Evolutionary conservation across 2,329 filamentous ascomycete species (phyloP).

Genomic region (Hypoxylon sp.): DNA sequence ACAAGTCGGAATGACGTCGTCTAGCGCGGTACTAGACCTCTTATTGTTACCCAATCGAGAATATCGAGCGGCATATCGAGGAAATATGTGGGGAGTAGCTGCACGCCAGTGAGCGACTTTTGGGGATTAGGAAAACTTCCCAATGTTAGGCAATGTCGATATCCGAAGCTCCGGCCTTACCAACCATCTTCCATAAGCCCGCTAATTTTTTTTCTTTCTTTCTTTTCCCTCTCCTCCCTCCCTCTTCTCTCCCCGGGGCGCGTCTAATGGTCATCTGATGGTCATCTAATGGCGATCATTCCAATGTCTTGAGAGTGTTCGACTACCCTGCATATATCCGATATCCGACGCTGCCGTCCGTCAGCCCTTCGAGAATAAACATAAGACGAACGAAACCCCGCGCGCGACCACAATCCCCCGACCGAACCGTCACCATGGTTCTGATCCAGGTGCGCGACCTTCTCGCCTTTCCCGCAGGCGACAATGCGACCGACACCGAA

Average conservation of each 20-base stretch:
- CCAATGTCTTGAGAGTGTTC: constrained; percentile 2
- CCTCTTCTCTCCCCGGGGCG: not conserved
- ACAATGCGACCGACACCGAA: constrained; percentile 67
- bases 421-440: constrained; percentile 45
- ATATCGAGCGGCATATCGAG: constrained; percentile 20
- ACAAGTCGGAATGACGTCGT: constrained; percentile 35
- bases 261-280: not conserved
- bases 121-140: constrained; percentile 16
- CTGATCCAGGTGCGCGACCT: constrained; percentile 60
- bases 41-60: constrained; percentile 18
- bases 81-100: constrained; percentile 26
- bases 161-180: constrained; percentile 40
- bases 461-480: constrained; percentile 62
- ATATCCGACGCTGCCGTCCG: constrained; percentile 11
- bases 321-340: not conserved
- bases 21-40: constrained; percentile 7
- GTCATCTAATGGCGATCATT: not conserved
- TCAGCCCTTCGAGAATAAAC: constrained; percentile 16
- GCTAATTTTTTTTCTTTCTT: not conserved
- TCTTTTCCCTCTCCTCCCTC: not conserved
- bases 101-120: constrained; percentile 37
- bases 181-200: not conserved
- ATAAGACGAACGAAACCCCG: constrained; percentile 30
- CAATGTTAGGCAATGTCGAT: constrained; percentile 17
- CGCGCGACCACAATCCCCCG: constrained; percentile 10